Evolutionary conservation across 768 basidiomycete species (phyloP), one percentile per base, ranked within the genome.

Genomic region (Crucibulum laeve): DNA sequence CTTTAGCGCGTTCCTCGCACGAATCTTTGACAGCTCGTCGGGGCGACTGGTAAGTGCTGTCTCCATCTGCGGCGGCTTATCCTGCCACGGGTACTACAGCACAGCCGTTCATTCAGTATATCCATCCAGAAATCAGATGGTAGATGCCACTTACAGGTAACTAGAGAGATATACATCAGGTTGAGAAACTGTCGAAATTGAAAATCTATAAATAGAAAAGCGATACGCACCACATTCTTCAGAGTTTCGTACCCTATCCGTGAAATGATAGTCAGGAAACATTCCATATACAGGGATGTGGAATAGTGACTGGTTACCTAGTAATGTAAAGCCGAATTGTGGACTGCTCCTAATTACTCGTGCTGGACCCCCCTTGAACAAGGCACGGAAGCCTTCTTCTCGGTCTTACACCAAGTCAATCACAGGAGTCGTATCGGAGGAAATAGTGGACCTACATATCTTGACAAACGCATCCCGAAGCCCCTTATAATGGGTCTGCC

Each of bases 1-100:
- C 64, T 93, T 92, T 56, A 99, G 77, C 11, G 93, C 95, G 71
- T 97, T 97, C 45, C 95, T 77, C 15, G 96, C 95, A 43, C 96
- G 79, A 33, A 95, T 78, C 59, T 84, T 82, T 23, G 91, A 80
- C 67, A 98, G 74, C 46, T 97, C 95, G 53, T 89, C 87, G 28
- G 78, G 77, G 43, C 79, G 77, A 44, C 79, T 74, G 5, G 79
- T 90, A 44, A 86, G 77, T 43, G 71, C 76, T 14, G 82, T 92
- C 62, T 84, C 79, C 48, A 85, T 75, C 57, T 79, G 79, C 42
- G 69, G 73, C 42, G 76, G 82, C 57, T 77, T 74, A 21, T 77
- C 82, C 54, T 79, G 77, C 81, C 79, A 92, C 32, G 93, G 93
- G 67, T 87, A 95, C 86, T 91, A 55, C 37, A 61, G 42, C 46